Evolutionary conservation across 2,329 filamentous ascomycete species (phyloP).

Genomic region (Botryosphaeria agaves): DNA sequence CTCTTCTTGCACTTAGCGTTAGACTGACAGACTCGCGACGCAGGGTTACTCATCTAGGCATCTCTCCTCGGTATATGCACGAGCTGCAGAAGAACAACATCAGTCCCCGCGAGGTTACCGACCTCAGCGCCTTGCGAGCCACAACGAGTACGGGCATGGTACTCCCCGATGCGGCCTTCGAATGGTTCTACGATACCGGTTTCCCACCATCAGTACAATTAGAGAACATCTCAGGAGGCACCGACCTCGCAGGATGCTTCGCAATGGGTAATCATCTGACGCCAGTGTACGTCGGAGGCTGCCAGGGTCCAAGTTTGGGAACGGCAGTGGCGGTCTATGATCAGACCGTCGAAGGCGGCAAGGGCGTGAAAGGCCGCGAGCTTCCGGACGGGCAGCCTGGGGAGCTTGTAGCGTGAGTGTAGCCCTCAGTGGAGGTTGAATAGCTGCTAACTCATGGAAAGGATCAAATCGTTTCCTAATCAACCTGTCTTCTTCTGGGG

Average conservation of each 20-base stretch:
- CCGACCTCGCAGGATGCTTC: slow-evolving; percentile 55
- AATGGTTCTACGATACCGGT: slow-evolving; percentile 60
- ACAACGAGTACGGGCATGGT: slow-evolving; percentile 73
- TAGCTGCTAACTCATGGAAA: background rate
- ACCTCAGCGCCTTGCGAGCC: slow-evolving; percentile 41
- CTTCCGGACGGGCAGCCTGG: slow-evolving; percentile 49
- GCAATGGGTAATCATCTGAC: slow-evolving; percentile 47
- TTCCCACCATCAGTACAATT: slow-evolving; percentile 54
- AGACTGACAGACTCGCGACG: background rate
- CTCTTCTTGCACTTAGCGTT: slow-evolving; percentile 1
- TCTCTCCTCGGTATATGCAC: slow-evolving; percentile 59
- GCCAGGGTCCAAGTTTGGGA: slow-evolving; percentile 34
- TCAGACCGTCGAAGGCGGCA: slow-evolving; percentile 23
- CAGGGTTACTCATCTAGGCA: slow-evolving; percentile 54
- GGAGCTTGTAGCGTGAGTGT: slow-evolving; percentile 45
- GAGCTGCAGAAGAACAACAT: slow-evolving; percentile 51
- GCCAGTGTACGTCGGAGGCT: slow-evolving; percentile 45
- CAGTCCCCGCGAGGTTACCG: slow-evolving; percentile 40
- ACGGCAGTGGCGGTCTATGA: slow-evolving; percentile 45
- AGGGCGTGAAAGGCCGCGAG: slow-evolving; percentile 27
- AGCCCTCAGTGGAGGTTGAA: background rate
- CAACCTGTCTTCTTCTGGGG: slow-evolving; percentile 41
- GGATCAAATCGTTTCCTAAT: slow-evolving; percentile 53
- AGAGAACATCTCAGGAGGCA: slow-evolving; percentile 59
- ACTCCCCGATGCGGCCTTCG: slow-evolving; percentile 55